Percentiles rank a stretch among this genome's conserved stretches.
phyloP scores from a whole-genome alignment of 495 filamentous ascomycete species.

The Aspergillus bridgeri region DNA sequence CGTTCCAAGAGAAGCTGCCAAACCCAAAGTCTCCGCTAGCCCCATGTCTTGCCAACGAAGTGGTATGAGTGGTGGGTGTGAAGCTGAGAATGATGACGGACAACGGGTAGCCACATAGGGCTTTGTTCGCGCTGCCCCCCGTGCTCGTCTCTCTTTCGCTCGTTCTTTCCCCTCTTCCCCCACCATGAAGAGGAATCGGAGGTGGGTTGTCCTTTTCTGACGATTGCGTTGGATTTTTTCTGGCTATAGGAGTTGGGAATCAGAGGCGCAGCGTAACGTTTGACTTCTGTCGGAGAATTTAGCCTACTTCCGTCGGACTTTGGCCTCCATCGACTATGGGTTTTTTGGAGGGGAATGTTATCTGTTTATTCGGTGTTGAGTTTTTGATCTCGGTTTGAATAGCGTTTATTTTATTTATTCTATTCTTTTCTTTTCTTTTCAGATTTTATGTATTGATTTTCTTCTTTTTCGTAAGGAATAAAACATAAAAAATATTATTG shows the following conservation, averaged over 20 bases:
- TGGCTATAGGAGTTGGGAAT: too few relatives aligned
- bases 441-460: neutral
- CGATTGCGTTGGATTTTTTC: too few relatives aligned
- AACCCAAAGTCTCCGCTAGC: neutral
- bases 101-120: conserved; percentile 21
- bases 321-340: too few relatives aligned
- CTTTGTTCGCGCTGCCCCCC: conserved; percentile 17
- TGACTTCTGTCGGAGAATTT: neutral
- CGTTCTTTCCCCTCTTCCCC: neutral
- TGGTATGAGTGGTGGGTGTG: neutral
- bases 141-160: neutral
- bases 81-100: neutral
- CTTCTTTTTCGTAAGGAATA: too few relatives aligned
- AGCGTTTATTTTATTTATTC: neutral
- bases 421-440: neutral
- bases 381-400: too few relatives aligned
- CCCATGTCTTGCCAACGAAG: neutral
- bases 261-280: neutral
- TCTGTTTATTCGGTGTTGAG: too few relatives aligned
- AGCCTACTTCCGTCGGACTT: neutral
- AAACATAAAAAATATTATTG: too few relatives aligned
- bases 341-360: too few relatives aligned
- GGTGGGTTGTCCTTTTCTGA: too few relatives aligned
- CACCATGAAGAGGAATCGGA: neutral
- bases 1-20: neutral